phyloP scores from a whole-genome alignment of 768 basidiomycete species.

The Termitomyces sp. region DNA sequence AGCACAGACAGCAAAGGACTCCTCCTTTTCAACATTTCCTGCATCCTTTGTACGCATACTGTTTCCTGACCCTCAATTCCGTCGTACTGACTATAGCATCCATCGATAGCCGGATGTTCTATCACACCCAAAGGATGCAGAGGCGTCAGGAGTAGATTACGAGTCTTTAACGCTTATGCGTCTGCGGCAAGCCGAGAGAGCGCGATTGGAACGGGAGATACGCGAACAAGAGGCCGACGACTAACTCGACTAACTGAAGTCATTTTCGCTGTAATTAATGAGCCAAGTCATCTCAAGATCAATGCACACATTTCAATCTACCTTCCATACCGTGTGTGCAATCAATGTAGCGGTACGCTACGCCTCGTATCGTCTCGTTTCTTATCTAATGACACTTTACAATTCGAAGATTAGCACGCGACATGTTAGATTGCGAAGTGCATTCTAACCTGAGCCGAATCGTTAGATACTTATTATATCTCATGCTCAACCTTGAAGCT shows the following conservation, averaged over 20 bases:
- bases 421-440: background rate
- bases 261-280: background rate
- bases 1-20: slow-evolving; percentile 20
- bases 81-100: slow-evolving; percentile 7
- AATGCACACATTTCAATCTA: background rate
- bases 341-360: background rate
- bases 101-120: slow-evolving; percentile 23
- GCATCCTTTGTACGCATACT: slow-evolving; percentile 43
- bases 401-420: background rate
- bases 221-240: slow-evolving; percentile 61
- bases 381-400: background rate
- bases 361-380: background rate
- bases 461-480: background rate
- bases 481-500: too few species aligned
- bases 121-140: slow-evolving; percentile 18
- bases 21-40: slow-evolving; percentile 62
- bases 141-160: slow-evolving; percentile 54
- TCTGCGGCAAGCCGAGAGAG: slow-evolving; percentile 76
- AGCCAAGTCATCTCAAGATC: background rate
- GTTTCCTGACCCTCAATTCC: background rate
- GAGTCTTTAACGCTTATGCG: slow-evolving; percentile 79
- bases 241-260: slow-evolving; percentile 21
- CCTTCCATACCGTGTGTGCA: background rate
- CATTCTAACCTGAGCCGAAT: background rate
- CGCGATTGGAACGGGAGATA: slow-evolving; percentile 72